Conservation (phyloP, 805 yeast species). For the Grigorovia transvaalensis region DNA sequence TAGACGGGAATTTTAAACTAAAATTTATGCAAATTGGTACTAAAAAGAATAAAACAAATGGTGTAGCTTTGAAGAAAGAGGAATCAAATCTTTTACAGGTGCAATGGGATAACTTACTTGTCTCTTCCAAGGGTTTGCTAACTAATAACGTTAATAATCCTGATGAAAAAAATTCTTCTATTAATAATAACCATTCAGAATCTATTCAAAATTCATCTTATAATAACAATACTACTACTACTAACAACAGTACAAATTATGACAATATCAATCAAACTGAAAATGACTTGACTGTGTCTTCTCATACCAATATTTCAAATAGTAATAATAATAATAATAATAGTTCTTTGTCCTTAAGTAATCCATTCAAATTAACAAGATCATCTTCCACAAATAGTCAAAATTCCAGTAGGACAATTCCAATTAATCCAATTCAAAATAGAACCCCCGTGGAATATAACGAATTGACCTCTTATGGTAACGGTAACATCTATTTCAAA, state of each 20-base stretch:
- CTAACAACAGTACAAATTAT: background rate
- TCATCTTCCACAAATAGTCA: background rate
- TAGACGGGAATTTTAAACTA: constrained; percentile 55
- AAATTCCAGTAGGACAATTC: background rate
- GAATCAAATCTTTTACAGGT: constrained; percentile 58
- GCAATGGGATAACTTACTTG: constrained; percentile 53
- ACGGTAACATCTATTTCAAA: constrained; percentile 17
- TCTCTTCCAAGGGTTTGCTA: constrained; percentile 24
- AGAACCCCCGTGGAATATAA: constrained; percentile 28
- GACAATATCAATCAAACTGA: background rate
- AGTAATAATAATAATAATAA: background rate
- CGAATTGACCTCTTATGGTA: background rate
- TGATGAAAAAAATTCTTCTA: background rate
- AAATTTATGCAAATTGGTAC: constrained; percentile 40
- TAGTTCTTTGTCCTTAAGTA: background rate
- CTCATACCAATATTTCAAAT: too few relatives aligned
- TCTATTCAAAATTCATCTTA: background rate
- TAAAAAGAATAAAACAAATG: constrained; percentile 27
- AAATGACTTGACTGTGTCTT: too few relatives aligned
- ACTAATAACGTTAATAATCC: background rate
- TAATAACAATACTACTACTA: background rate
- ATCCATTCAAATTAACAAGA: constrained; percentile 1
- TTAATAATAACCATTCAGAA: background rate
- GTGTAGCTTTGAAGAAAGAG: constrained; percentile 35
- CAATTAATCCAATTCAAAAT: background rate